phyloP scores from a whole-genome alignment of 495 filamentous ascomycete genomes.

The Trichoderma reesei region DNA sequence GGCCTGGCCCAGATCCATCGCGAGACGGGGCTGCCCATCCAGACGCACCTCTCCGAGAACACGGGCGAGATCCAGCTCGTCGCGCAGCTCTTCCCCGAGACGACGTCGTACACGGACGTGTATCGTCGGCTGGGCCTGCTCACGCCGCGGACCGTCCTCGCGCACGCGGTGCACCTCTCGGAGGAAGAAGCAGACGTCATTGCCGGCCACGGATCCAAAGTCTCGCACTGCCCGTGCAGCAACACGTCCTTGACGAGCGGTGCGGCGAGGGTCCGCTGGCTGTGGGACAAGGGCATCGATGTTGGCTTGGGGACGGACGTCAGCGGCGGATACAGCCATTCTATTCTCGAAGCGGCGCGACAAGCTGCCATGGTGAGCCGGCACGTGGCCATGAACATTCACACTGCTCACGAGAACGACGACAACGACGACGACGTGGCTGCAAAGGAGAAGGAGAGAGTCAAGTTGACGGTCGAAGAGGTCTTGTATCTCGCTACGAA shows the following conservation, averaged over 20 bases:
- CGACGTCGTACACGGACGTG: constrained; percentile 57
- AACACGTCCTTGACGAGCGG: constrained; percentile 76
- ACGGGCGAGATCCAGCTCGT: constrained; percentile 61
- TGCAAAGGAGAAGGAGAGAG: constrained; percentile 21
- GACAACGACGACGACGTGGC: constrained; percentile 5
- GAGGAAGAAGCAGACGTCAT: constrained; percentile 55
- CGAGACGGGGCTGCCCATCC: constrained; percentile 53
- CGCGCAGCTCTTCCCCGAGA: constrained; percentile 53
- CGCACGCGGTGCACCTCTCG: constrained; percentile 73
- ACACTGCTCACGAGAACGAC: constrained; percentile 4
- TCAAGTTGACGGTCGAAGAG: constrained; percentile 71
- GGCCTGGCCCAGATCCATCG: constrained; percentile 54
- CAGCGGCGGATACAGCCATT: constrained; percentile 71
- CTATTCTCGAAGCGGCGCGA: constrained; percentile 67
- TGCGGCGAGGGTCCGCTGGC: constrained; percentile 54
- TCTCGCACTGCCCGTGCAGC: constrained; percentile 78
- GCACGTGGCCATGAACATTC: constrained; percentile 47
- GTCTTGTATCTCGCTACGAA: constrained; percentile 75
- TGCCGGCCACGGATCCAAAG: constrained; percentile 45
- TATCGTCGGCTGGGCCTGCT: constrained; percentile 69
- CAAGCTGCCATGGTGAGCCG: constrained; percentile 68
- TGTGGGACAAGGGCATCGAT: constrained; percentile 64
- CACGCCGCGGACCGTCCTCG: constrained; percentile 65
- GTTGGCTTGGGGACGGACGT: constrained; percentile 88
- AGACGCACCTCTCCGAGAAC: constrained; percentile 93